Evolutionary conservation across 495 filamentous ascomycete species (phyloP).

Genomic region (Echria macrotheca): DNA sequence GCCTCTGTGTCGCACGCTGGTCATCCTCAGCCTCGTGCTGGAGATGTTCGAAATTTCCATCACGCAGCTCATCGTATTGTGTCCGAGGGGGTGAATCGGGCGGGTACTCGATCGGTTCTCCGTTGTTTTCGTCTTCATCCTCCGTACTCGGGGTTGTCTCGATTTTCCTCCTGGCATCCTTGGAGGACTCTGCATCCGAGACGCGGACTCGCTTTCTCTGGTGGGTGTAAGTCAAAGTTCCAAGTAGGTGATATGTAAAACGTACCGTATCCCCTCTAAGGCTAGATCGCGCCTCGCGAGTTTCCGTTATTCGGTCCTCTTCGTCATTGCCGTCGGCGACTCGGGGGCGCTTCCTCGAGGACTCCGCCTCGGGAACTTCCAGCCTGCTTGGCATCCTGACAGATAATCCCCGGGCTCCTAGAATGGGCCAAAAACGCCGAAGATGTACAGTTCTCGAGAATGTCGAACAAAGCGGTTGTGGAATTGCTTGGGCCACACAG

Average conservation of each 20-base stretch:
- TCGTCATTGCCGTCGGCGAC: conserved; percentile 29
- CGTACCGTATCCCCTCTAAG: conserved; percentile 44
- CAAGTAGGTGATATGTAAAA: conserved; percentile 6
- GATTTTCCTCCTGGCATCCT: conserved; percentile 19
- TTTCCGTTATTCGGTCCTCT: conserved; percentile 46
- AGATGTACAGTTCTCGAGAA: too few relatives aligned
- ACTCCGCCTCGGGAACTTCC: conserved; percentile 19
- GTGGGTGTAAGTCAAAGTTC: conserved; percentile 1
- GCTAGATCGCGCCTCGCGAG: conserved; percentile 41
- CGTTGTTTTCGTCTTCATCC: conserved; percentile 27
- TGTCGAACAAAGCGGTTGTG: too few relatives aligned
- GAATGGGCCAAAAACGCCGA: too few relatives aligned
- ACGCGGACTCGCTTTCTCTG: conserved; percentile 43
- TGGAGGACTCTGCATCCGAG: conserved; percentile 24
- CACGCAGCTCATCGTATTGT: conserved; percentile 48
- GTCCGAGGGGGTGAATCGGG: conserved; percentile 35
- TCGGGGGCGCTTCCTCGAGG: conserved; percentile 32
- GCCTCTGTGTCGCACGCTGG: conserved; percentile 63
- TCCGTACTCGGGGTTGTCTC: conserved; percentile 19
- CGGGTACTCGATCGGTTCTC: neutral
- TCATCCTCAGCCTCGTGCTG: conserved; percentile 54
- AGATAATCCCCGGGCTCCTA: too few relatives aligned
- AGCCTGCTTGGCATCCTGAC: too few relatives aligned
- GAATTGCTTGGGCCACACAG: too few relatives aligned
- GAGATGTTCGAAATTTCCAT: conserved; percentile 48